Conservation (phyloP, 345 rosid species). For the Pistacia atlantica region DNA sequence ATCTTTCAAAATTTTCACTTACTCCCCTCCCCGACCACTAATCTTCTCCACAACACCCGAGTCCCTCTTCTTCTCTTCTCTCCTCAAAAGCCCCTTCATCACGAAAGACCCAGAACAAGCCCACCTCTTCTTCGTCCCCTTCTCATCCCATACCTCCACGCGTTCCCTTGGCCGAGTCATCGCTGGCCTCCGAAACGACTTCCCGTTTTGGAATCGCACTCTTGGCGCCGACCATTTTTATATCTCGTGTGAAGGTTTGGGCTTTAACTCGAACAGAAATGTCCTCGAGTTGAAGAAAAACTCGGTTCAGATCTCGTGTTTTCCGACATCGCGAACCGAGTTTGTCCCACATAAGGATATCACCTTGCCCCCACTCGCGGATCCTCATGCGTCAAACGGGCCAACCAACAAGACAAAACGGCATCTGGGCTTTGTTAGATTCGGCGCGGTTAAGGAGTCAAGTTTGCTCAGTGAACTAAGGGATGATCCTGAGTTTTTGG, state of each 20-base stretch:
- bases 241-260: slow-evolving; percentile 43
- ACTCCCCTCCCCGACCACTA: slow-evolving; percentile 29
- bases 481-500: slow-evolving; percentile 41
- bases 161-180: slow-evolving; percentile 42
- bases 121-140: slow-evolving; percentile 59
- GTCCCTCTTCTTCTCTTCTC: slow-evolving; percentile 48
- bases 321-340: slow-evolving; percentile 38
- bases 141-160: slow-evolving; percentile 33
- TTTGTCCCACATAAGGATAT: slow-evolving; percentile 66
- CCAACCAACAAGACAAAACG: slow-evolving; percentile 12
- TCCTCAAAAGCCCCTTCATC: slow-evolving; percentile 39
- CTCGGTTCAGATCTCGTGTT: slow-evolving; percentile 63
- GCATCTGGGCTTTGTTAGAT: slow-evolving; percentile 37
- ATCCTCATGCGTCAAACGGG: slow-evolving; percentile 3
- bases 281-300: slow-evolving; percentile 64
- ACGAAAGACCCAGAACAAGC: slow-evolving; percentile 52
- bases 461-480: slow-evolving; percentile 25
- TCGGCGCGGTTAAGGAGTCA: slow-evolving; percentile 30
- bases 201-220: slow-evolving; percentile 68
- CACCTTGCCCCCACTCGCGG: slow-evolving; percentile 42
- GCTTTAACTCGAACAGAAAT: slow-evolving; percentile 46
- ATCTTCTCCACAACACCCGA: slow-evolving; percentile 35
- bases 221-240: slow-evolving; percentile 69
- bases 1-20: slow-evolving; percentile 48
- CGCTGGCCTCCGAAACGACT: slow-evolving; percentile 28